phyloP scores from a whole-genome alignment of 139 green algal genomes.

The Edaphochlamys debaryana region DNA sequence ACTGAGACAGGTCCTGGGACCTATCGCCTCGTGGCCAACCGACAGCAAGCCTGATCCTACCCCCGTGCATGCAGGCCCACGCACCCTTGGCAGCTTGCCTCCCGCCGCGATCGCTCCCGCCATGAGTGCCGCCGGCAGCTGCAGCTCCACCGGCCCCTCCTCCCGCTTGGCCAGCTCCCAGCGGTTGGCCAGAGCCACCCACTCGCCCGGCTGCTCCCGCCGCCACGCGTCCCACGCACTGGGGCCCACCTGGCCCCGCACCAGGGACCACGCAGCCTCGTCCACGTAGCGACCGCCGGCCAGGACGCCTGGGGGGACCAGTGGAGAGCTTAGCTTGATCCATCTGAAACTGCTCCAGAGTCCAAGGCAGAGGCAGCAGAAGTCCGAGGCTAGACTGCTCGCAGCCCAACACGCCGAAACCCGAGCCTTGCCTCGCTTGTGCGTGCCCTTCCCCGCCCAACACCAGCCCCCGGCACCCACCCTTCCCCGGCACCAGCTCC shows the following conservation, averaged over 20 bases:
- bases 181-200: not conserved
- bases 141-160: not conserved
- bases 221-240: not conserved
- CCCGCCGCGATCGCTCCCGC: too few species aligned
- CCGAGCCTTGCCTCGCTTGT: too few species aligned
- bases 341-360: not conserved
- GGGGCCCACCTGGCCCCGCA: not conserved
- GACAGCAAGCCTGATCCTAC: too few species aligned
- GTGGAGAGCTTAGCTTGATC: not conserved
- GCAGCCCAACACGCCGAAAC: too few species aligned
- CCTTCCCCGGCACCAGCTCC: slow-evolving; percentile 6
- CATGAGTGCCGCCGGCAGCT: slow-evolving; percentile 11
- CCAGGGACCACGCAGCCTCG: not conserved
- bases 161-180: slow-evolving; percentile 21
- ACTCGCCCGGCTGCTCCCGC: not conserved
- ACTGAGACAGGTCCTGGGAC: too few species aligned
- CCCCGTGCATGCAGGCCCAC: too few species aligned
- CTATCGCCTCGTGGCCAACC: too few species aligned
- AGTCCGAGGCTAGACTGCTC: too few species aligned
- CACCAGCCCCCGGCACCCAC: not conserved
- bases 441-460: too few species aligned
- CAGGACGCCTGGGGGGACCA: not conserved
- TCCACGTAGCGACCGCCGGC: slow-evolving; percentile 26
- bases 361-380: too few species aligned
- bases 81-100: too few species aligned